Evolutionary conservation across 176 grass and related monocot species (phyloP), one percentile per base, ranked within the genome.

Genomic region (Phoenix roebelenii): DNA sequence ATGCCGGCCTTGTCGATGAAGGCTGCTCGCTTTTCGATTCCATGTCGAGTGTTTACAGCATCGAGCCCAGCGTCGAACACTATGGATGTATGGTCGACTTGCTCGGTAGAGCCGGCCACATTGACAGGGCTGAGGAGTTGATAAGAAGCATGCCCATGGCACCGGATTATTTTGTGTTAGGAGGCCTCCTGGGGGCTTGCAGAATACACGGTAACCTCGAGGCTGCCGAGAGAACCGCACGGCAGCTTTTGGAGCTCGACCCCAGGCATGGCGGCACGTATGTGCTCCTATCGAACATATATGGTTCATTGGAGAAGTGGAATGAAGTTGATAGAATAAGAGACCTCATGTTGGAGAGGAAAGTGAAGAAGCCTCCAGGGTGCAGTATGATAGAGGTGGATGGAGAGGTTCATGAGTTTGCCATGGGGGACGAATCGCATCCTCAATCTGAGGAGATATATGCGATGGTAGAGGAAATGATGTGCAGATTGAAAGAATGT

Each of bases 321-420:
- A 51, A 69, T 7, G 66, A 57, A 5, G 66, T 28, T 32, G 15
- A 44, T 3, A 69, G 29, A 69, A 23, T 57, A 23, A 69, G 66
- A 24, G 54, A 22, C 5, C 66, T 57, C 9, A 69, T 69, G 66
- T 39, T 5, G 16, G 53, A 16, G 28, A 57, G 53, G 30, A 57
- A 57, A 5, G 29, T 69, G 2, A 69, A 69, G 66, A 69, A 69
- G 66, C 53, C 66, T 9, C 55, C 32, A 1, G 67, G 54, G 35
- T 70, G 55, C 32, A 70, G 67, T 26, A 39, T 58, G 55, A 70
- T 70, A 22, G 67, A 70, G 55, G 44, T 59, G 35, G 55, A 70
- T 7, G 67, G 67, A 7, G 55, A 57, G 12, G 67, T 51, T 7
- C 67, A 70, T 18, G 67, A 70, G 55, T 70, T 70, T 15, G 22